Evolutionary conservation across 1,284 basidiomycete genomes (phyloP).

Genomic region (Takashimella koratensis): DNA sequence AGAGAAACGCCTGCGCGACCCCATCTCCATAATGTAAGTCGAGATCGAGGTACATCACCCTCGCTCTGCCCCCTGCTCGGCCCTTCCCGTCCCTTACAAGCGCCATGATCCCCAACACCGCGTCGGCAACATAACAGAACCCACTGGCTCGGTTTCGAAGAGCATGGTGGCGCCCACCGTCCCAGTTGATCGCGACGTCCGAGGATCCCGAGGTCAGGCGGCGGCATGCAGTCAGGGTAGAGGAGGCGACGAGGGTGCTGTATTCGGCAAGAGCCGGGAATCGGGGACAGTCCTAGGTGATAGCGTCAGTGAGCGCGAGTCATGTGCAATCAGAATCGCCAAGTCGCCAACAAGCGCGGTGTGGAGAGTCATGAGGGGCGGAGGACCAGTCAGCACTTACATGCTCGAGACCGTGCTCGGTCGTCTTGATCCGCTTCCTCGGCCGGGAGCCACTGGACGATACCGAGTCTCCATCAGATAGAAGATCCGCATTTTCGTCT

Average conservation of each 20-base stretch:
- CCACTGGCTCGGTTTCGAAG: conserved; percentile 69
- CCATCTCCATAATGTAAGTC: conserved; percentile 85
- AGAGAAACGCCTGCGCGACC: conserved; percentile 71
- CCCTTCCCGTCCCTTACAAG: conserved; percentile 21
- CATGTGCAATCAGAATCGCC: conserved; percentile 3
- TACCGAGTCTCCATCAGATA: too few relatives aligned
- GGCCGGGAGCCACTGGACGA: too few relatives aligned
- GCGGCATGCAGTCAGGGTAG: conserved; percentile 67
- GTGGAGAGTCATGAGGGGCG: neutral
- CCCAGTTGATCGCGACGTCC: conserved; percentile 74
- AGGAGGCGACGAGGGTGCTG: conserved; percentile 67
- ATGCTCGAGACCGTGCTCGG: conserved; percentile 67
- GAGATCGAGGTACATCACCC: conserved; percentile 70
- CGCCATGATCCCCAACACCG: conserved; percentile 66
- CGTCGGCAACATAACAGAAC: conserved; percentile 92
- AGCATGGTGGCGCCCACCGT: conserved; percentile 60
- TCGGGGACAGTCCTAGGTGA: conserved; percentile 69
- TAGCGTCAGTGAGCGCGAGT: conserved; percentile 6
- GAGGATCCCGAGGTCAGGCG: conserved; percentile 56
- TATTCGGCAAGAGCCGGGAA: conserved; percentile 70
- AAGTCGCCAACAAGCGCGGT: too few relatives aligned
- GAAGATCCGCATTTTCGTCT: conserved; percentile 52
- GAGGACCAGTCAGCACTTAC: conserved; percentile 44
- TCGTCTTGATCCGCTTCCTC: conserved; percentile 37
- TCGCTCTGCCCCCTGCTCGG: conserved; percentile 1